Conservation (phyloP, 2,329 filamentous ascomycete genomes). For the Pseudocercospora fijiensis region DNA sequence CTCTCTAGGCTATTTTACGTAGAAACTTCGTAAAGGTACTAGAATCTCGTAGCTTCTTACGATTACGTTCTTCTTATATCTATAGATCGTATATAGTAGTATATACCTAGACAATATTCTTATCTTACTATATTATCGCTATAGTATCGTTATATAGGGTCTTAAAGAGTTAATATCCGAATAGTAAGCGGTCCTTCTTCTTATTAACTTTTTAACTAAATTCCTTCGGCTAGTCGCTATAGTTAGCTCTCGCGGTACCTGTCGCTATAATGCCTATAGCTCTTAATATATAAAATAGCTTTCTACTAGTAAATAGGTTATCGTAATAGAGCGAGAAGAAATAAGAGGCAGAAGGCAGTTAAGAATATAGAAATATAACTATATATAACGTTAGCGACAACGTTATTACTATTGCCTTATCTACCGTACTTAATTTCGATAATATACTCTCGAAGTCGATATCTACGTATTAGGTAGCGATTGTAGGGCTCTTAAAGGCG, state of each 20-base stretch:
- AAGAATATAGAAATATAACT: neutral
- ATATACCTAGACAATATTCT: conserved; percentile 4
- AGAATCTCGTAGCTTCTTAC: neutral
- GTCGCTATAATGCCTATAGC: conserved; percentile 7
- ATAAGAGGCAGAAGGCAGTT: neutral
- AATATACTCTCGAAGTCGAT: too few species aligned
- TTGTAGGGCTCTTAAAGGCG: conserved; percentile 8
- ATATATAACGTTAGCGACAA: too few species aligned
- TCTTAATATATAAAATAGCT: conserved; percentile 5
- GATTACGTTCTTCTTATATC: neutral
- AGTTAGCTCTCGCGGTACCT: neutral
- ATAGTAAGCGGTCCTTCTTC: too few species aligned
- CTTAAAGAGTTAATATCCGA: too few species aligned
- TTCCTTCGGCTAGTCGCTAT: neutral
- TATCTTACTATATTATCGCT: conserved; percentile 1
- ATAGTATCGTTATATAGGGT: conserved; percentile 7
- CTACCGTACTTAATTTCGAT: neutral
- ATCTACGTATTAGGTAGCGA: conserved; percentile 2
- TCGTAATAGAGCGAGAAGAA: conserved; percentile 6
- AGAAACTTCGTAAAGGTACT: too few species aligned
- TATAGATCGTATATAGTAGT: neutral
- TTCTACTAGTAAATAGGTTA: conserved; percentile 7
- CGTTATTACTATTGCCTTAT: too few species aligned
- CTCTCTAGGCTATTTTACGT: neutral
- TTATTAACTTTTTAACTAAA: neutral